phyloP scores from a whole-genome alignment of 805 yeast genomes.

The Candida silvicultrix region DNA sequence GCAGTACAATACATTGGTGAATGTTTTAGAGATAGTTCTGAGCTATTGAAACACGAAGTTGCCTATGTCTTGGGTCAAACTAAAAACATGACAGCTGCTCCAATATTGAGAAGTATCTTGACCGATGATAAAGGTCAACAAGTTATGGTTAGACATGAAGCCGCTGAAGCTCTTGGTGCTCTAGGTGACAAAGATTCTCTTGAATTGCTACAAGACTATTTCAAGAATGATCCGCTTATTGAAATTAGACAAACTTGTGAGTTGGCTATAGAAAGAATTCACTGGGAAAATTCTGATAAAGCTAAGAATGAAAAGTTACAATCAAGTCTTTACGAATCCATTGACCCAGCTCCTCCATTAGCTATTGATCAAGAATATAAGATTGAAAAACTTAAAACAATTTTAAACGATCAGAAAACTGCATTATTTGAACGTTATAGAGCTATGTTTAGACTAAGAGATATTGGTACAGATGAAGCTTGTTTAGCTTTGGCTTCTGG shows the following conservation, averaged over 20 bases:
- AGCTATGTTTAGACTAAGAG: constrained; percentile 97
- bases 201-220: constrained; percentile 56
- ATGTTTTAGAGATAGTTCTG: constrained; percentile 75
- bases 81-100: constrained; percentile 72
- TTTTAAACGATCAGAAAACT: constrained; percentile 68
- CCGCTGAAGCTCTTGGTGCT: constrained; percentile 98
- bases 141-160: constrained; percentile 98
- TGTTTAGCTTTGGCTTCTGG: constrained; percentile 89
- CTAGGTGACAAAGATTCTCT: constrained; percentile 76
- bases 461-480: constrained; percentile 89
- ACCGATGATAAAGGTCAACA: constrained; percentile 60
- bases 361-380: constrained; percentile 56
- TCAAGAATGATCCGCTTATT: constrained; percentile 65
- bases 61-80: constrained; percentile 98
- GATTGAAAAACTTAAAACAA: constrained; percentile 55
- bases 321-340: constrained; percentile 71
- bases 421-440: constrained; percentile 93
- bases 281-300: constrained; percentile 77
- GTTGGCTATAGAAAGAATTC: constrained; percentile 89
- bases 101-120: constrained; percentile 67
- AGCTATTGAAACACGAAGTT: constrained; percentile 92
- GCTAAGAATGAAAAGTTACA: constrained; percentile 66
- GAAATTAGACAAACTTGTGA: constrained; percentile 98
- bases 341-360: constrained; percentile 98
- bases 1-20: constrained; percentile 83